Percentiles rank a stretch among this genome's conserved stretches.
Evolutionary conservation across 306 rosid genomes (phyloP).

Genomic region (Comarum palustre): DNA sequence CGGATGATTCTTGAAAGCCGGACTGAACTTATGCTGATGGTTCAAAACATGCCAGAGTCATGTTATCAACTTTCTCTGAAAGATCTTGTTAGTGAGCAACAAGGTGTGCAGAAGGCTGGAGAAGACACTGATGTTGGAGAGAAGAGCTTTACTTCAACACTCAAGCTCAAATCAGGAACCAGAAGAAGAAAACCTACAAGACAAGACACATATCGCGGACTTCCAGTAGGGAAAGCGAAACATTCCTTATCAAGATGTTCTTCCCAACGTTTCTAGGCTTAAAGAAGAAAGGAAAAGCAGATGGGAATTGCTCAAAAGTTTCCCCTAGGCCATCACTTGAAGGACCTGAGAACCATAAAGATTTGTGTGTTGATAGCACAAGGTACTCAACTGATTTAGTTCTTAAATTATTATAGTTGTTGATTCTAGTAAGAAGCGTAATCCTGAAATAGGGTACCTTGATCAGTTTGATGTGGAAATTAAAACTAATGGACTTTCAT

Average conservation of each 20-base stretch:
- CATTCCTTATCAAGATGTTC: constrained; percentile 56
- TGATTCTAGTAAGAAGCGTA: not conserved
- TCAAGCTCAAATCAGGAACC: constrained; percentile 24
- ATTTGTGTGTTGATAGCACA: constrained; percentile 29
- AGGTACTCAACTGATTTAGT: constrained; percentile 35
- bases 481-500: constrained; percentile 9
- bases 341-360: constrained; percentile 27
- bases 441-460: not conserved
- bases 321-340: constrained; percentile 26
- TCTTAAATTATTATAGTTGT: not conserved
- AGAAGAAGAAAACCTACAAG: constrained; percentile 25
- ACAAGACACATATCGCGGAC: constrained; percentile 39
- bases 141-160: not conserved
- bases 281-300: constrained; percentile 43
- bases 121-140: constrained; percentile 23
- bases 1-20: constrained; percentile 44
- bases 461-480: not conserved
- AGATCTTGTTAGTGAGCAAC: constrained; percentile 51
- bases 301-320: constrained; percentile 33
- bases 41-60: constrained; percentile 52
- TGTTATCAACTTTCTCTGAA: constrained; percentile 65
- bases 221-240: constrained; percentile 59
- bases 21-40: constrained; percentile 53
- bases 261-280: constrained; percentile 51
- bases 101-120: constrained; percentile 20